Base-by-base conservation (phyloP, 2,329 filamentous ascomycete species). In the Exophiala aquamarina region DNA sequence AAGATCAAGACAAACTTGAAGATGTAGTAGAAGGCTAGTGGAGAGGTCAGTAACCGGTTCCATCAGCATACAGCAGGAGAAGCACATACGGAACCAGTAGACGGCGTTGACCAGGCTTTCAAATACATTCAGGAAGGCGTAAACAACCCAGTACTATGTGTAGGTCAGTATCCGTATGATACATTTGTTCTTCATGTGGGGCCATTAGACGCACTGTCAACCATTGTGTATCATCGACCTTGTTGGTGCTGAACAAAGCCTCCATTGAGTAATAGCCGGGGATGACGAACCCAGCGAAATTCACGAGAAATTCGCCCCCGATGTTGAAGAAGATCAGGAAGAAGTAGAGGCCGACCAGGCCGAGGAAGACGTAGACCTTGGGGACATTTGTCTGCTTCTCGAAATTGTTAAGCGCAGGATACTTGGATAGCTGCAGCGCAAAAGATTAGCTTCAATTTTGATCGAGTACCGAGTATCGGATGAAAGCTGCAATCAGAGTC, bases 1-100 rank as follows among this genome's bases (percentile, higher is more conserved):
- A 98, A 84, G 63, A 97, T 81, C 70, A 97, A 87, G 67, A 94
- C 77, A 68, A 98, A 96, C 82, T 98, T 98, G 87, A 98, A 97
- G 68, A 91, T 92, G 75, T 89, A 98, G 86, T 98, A 98, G 78
- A 98, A 98, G 67, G 93, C 72, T 75, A 19, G 35, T 19, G 52
- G 45, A 41, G 18, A 39, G 19, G 55, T 67, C 50, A 70, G 60
- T 20, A 15, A 10, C 17, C 5, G 11, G 11, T 26, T 26, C 35
- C 19, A n/a, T 41, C 17, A 31, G 21, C 21, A 21, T 11, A 28
- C 28, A 18, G 40, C 19, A 17, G 15, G 10, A 44, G 34, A 10
- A 42, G 13, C 29, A 52, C 39, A 70, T 71, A 76, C 73, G 79
- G 77, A 85, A 84, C 82, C 82, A 85, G 74, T 85, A 85, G 54